Conservation (phyloP, 768 basidiomycete species). For the Piloderma croceum region DNA sequence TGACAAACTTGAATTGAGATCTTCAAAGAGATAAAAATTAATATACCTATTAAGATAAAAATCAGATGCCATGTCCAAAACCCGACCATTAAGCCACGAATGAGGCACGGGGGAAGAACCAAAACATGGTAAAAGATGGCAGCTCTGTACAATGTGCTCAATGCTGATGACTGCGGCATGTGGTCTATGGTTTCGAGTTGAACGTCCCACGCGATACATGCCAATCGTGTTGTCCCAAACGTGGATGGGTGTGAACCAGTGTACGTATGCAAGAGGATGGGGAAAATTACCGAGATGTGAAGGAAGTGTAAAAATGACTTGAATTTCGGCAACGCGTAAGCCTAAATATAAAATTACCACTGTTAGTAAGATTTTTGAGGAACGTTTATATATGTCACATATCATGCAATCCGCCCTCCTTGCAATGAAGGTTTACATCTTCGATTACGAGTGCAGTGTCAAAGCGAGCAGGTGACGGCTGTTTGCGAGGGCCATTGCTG, state of each 20-base stretch:
- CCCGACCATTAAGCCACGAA: background rate
- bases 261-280: constrained; percentile 19
- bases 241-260: constrained; percentile 18
- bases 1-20: too few species aligned
- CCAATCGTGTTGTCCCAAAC: constrained; percentile 1
- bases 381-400: too few species aligned
- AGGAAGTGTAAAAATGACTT: constrained; percentile 12
- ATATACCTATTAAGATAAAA: background rate
- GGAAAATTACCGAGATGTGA: constrained; percentile 1
- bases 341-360: constrained; percentile 2
- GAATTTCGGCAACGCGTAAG: constrained; percentile 8
- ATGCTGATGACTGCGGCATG: background rate
- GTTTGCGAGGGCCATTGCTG: background rate
- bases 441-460: background rate
- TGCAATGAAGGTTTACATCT: background rate
- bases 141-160: background rate
- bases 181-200: background rate
- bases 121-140: background rate
- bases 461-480: background rate
- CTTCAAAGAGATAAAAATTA: background rate
- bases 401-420: background rate
- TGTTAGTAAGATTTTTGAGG: too few species aligned
- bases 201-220: constrained; percentile 2
- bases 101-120: background rate
- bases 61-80: background rate